Evolutionary conservation across 2,329 filamentous ascomycete genomes (phyloP).

Genomic region (Xylariomycetidae sp.): DNA sequence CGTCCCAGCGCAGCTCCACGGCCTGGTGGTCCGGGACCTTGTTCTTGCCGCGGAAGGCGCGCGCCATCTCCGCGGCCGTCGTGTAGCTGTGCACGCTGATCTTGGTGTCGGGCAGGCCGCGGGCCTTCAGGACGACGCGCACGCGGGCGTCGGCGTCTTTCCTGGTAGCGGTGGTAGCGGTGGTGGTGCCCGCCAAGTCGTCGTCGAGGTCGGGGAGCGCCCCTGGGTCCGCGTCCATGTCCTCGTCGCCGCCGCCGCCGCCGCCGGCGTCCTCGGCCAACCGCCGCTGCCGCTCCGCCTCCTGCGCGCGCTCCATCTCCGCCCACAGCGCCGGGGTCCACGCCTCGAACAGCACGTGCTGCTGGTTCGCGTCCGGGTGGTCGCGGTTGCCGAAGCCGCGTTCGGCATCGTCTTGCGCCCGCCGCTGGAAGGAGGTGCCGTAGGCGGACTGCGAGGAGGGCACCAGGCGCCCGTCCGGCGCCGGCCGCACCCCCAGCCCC

Average conservation of each 20-base stretch:
- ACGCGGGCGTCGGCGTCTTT: slow-evolving; percentile 29
- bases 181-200: no score
- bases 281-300: slow-evolving; percentile 34
- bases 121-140: slow-evolving; percentile 48
- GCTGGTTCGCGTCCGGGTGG: slow-evolving; percentile 44
- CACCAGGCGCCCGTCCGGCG: slow-evolving; percentile 36
- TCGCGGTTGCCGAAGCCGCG: slow-evolving; percentile 22
- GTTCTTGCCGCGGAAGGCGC: slow-evolving; percentile 52
- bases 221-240: slow-evolving; percentile 9
- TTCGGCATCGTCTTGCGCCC: slow-evolving; percentile 11
- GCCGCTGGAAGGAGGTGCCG: no score
- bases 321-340: slow-evolving; percentile 63
- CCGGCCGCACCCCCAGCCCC: slow-evolving; percentile 54
- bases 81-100: slow-evolving; percentile 49
- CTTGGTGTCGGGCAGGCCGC: slow-evolving; percentile 42
- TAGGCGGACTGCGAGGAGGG: slow-evolving; percentile 23
- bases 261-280: slow-evolving; percentile 28
- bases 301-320: slow-evolving; percentile 41
- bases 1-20: slow-evolving; percentile 67
- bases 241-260: slow-evolving; percentile 8
- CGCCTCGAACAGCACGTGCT: slow-evolving; percentile 67
- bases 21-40: slow-evolving; percentile 43
- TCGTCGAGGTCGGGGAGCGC: no score
- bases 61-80: slow-evolving; percentile 55
- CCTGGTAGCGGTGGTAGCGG: slow-evolving; percentile 24